Percentiles rank a stretch among this genome's conserved stretches.
phyloP scores from a whole-genome alignment of 352 stramenopile species.

The Phytopythium vexans region DNA sequence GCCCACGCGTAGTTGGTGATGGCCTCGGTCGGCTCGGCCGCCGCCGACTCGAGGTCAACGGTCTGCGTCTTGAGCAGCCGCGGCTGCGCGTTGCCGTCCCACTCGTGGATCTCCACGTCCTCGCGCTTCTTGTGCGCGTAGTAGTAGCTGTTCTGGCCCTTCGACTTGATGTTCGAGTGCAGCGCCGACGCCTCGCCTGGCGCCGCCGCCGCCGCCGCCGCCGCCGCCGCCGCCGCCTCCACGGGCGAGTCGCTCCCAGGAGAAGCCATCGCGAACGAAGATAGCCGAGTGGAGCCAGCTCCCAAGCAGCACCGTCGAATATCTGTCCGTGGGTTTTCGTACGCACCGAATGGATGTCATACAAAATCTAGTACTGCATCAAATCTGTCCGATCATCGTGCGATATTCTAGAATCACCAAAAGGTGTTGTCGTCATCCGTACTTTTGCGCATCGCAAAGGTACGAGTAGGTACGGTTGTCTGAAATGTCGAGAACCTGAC shows the following conservation, averaged over 20 bases:
- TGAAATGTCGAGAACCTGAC: neutral
- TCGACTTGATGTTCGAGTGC: slow-evolving; percentile 79
- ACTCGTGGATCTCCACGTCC: slow-evolving; percentile 75
- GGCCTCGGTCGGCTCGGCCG: slow-evolving; percentile 35
- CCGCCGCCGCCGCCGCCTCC: neutral
- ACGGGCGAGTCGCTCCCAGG: slow-evolving; percentile 2
- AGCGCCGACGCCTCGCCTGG: slow-evolving; percentile 45
- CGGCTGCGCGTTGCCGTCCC: slow-evolving; percentile 74
- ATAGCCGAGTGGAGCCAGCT: no score
- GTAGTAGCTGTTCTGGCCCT: slow-evolving; percentile 86
- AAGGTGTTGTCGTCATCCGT: neutral
- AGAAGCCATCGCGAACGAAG: neutral
- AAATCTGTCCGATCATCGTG: slow-evolving; percentile 1
- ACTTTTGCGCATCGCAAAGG: neutral
- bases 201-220: neutral
- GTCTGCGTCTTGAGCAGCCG: slow-evolving; percentile 67
- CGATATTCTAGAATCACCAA: slow-evolving; percentile 1
- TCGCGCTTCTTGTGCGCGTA: slow-evolving; percentile 86
- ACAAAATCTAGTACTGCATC: neutral
- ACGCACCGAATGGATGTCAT: no score
- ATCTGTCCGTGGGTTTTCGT: no score
- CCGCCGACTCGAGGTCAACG: slow-evolving; percentile 20
- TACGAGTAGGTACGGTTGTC: neutral
- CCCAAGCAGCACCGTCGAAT: no score
- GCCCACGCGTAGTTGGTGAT: slow-evolving; percentile 83